Evolutionary conservation across 176 grass and related monocot species (phyloP).

Genomic region (Alloteropsis semialata): DNA sequence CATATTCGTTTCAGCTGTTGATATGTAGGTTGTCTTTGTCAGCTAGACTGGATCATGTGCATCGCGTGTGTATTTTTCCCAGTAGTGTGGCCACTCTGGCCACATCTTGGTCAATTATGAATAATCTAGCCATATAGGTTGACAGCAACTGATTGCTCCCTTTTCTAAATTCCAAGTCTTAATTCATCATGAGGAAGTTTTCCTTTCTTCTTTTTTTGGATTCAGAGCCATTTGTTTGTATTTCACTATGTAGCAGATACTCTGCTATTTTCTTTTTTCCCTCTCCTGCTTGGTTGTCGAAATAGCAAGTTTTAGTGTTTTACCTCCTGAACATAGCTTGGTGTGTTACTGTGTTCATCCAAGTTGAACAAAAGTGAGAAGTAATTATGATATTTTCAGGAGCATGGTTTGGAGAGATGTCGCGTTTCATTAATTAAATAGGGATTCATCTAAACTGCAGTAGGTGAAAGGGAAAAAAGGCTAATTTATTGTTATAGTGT

Average conservation of each 20-base stretch:
- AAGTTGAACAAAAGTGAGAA: not conserved
- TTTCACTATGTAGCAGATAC: not conserved
- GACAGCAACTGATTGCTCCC: not conserved
- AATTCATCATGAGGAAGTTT: not conserved
- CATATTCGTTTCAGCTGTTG: slow-evolving; percentile 14
- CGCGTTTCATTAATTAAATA: not conserved
- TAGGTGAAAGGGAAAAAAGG: not conserved
- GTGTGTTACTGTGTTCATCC: not conserved
- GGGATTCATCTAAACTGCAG: no score
- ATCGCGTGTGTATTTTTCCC: not conserved
- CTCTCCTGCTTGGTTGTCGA: not conserved
- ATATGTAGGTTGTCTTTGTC: slow-evolving; percentile 32
- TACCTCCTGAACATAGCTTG: slow-evolving; percentile 12
- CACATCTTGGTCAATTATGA: not conserved
- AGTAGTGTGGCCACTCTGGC: not conserved
- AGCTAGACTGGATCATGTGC: slow-evolving; percentile 13
- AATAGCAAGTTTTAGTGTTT: not conserved
- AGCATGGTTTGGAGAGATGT: not conserved
- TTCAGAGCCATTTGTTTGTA: not conserved
- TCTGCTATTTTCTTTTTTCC: not conserved
- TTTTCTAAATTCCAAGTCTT: not conserved
- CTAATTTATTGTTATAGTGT: not conserved
- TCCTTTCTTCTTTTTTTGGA: not conserved
- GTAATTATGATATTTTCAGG: not conserved
- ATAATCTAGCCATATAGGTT: not conserved